These are phyloP conservation scores for Blakeslea trispora DNA, from an alignment of 371 early-diverging fungal species.

Conservation along the genomic window DNA sequence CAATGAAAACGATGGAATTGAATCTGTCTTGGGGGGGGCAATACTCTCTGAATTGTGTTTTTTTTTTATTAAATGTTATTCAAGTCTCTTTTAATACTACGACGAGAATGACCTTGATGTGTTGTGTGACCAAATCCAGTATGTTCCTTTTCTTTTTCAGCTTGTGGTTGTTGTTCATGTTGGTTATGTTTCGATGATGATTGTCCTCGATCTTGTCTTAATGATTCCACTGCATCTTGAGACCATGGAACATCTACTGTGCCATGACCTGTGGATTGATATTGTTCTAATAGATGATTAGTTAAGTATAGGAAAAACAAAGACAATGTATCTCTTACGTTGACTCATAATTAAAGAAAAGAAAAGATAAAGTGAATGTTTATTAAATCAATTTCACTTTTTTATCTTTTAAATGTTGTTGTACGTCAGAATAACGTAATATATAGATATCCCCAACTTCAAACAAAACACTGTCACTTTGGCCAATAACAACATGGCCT, in stretches of 20 bases:
- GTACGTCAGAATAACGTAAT: constrained; percentile 32
- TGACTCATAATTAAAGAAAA: neutral
- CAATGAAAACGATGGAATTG: no score
- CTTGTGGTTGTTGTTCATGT: neutral
- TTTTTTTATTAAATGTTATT: constrained; percentile 20
- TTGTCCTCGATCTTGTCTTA: neutral
- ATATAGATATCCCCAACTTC: constrained; percentile 23
- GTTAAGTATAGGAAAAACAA: neutral
- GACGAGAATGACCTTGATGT: constrained; percentile 10
- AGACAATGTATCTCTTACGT: neutral
- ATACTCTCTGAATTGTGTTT: no score
- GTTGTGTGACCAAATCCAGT: constrained; percentile 20
- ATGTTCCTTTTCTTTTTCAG: neutral
- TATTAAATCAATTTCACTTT: constrained; percentile 28
- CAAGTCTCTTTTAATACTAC: constrained; percentile 29
- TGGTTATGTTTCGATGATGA: neutral
- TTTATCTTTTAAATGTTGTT: constrained; percentile 19
- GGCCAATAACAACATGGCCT: constrained; percentile 40
- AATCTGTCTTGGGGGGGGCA: no score
- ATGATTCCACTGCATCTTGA: neutral
- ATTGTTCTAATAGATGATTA: constrained; percentile 24
- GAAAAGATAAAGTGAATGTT: neutral
- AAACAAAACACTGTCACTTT: constrained; percentile 3
- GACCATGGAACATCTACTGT: constrained; percentile 23
- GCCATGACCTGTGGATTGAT: constrained; percentile 41